Evolutionary conservation across 2,329 filamentous ascomycete species (phyloP), one percentile per base, ranked within the genome.

Genomic region (Raffaelea ambrosiae): DNA sequence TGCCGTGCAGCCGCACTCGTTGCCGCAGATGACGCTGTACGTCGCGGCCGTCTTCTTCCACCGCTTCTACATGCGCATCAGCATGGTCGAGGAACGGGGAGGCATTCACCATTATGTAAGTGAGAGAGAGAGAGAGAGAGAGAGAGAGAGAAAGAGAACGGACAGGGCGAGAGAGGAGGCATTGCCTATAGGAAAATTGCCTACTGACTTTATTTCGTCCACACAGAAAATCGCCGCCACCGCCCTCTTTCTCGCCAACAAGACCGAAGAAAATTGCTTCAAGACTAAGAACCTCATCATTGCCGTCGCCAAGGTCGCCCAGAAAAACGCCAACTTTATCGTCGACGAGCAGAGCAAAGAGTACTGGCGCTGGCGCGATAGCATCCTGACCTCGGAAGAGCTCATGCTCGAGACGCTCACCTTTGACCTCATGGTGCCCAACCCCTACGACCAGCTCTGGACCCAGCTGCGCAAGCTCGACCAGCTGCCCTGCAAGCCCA

Each of bases 261-360:
- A 98, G 65, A 91, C 94, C 19, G 91, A 98, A 62, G 93, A 98
- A 63, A 95, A 94, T 62, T 94, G 89, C 61, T 84, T 91, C 43
- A 95, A 95, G 67, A 95, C 95, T 57, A 94, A 88, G 59, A 89
- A 96, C 55, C 76, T 98, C 51, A 91, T 98, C 55, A 84, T 96
- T 29, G 88, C 90, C 1, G 93, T 95, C 58, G 93, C 89, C 51
- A 88, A 91, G 55, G 88, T 96, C 19, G 93, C 91, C 23, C 89
- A 96, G 65, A 97, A 98, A 69, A 91, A 97, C 57, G 75, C 88
- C 2, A 86, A 88, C 58, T 78, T 96, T 50, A 73, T 91, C 47
- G 87, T 97, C 46, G 93, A 98, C 62, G 93, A 97, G 66, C 90
- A 97, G 65, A 94, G 86, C 56, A 97, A 96, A 61, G 93, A 98